Percentiles rank a stretch among this genome's conserved stretches.
Conservation (phyloP, 2,329 filamentous ascomycete species). For the Tolypocladium album region DNA sequence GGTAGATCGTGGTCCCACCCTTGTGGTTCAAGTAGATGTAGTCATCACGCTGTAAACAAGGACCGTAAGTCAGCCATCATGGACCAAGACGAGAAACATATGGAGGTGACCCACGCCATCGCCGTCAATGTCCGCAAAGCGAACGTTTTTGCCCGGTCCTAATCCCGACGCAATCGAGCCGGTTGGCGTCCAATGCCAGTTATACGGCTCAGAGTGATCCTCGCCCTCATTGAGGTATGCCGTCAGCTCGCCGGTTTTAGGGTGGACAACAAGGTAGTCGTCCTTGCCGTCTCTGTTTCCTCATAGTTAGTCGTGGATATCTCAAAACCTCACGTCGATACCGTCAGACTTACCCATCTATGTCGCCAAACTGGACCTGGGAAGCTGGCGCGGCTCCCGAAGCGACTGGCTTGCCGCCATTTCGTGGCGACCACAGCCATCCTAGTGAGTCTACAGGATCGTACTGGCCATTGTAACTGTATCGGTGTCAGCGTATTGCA, state of each 20-base stretch:
- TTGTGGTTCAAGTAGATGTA: background rate
- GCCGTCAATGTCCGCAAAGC: slow-evolving; percentile 12
- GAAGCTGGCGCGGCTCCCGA: background rate
- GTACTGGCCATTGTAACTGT: no score
- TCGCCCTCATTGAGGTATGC: background rate
- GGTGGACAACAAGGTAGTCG: background rate
- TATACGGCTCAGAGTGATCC: background rate
- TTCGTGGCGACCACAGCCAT: background rate
- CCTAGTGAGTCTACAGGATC: background rate
- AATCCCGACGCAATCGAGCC: slow-evolving; percentile 7
- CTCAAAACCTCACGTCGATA: background rate
- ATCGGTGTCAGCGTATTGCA: no score
- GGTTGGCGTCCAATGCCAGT: background rate
- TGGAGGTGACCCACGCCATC: slow-evolving; percentile 7
- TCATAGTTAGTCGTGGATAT: no score
- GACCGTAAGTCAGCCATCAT: background rate
- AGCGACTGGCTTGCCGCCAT: background rate
- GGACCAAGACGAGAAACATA: background rate
- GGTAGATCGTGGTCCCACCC: background rate
- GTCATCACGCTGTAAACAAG: background rate
- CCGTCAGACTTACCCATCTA: background rate
- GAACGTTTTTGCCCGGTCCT: slow-evolving; percentile 6
- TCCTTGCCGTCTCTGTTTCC: background rate
- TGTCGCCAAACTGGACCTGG: background rate
- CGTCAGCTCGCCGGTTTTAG: background rate